Percentiles rank a stretch among this genome's conserved stretches.
Evolutionary conservation across 495 filamentous ascomycete species (phyloP).

Genomic region (Penicillium paradoxum): DNA sequence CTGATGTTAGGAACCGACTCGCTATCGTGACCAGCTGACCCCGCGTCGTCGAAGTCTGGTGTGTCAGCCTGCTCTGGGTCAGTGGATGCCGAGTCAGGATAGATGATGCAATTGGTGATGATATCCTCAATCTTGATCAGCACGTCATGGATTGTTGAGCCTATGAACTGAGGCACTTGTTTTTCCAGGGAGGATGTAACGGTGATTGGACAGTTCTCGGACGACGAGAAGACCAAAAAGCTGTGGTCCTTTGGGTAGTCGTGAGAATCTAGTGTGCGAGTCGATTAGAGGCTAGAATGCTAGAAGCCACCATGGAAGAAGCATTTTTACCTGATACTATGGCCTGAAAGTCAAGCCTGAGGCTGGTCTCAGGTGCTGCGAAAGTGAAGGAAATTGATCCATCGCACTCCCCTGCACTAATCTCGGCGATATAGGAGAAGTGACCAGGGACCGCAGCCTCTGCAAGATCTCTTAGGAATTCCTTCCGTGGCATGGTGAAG

Average conservation of each 20-base stretch:
- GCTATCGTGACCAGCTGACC: slow-evolving; percentile 11
- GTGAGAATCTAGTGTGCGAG: slow-evolving; percentile 42
- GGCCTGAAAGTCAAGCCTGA: slow-evolving; percentile 45
- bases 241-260: slow-evolving; percentile 62
- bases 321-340: slow-evolving; percentile 46
- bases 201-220: slow-evolving; percentile 41
- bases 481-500: slow-evolving; percentile 49
- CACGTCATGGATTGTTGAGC: slow-evolving; percentile 28
- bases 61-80: neutral
- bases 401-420: slow-evolving; percentile 56
- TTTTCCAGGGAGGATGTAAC: slow-evolving; percentile 46
- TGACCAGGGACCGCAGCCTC: slow-evolving; percentile 27
- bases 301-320: slow-evolving; percentile 12
- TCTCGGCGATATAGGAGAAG: slow-evolving; percentile 36
- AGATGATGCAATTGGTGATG: slow-evolving; percentile 29
- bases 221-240: slow-evolving; percentile 56
- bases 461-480: slow-evolving; percentile 50
- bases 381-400: slow-evolving; percentile 58
- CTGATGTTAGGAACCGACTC: too few relatives aligned
- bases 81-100: slow-evolving; percentile 9
- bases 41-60: slow-evolving; percentile 1
- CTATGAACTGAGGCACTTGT: slow-evolving; percentile 17
- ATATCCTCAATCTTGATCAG: slow-evolving; percentile 35
- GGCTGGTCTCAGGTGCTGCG: slow-evolving; percentile 14
- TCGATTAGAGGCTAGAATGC: slow-evolving; percentile 4